Percentiles rank a stretch among this genome's conserved stretches.
Conservation (phyloP, 257 asterid species). For the Jaltomata sinuosa region DNA sequence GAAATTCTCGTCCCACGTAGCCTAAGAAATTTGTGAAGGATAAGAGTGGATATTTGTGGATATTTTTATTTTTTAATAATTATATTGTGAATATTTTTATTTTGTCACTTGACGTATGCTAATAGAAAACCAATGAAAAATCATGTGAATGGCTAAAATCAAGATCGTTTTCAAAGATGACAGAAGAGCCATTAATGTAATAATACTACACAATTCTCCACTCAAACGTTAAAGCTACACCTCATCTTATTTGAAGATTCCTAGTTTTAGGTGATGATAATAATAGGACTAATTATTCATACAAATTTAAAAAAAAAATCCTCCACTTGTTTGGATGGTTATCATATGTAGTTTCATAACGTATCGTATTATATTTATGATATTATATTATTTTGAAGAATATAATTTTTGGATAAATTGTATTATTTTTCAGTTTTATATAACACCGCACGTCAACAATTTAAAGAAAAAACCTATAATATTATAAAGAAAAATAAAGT, state of each 20-base stretch:
- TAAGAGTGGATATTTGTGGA: not conserved
- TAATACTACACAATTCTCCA: not conserved
- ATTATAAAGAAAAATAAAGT: too few species aligned
- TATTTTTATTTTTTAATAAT: not conserved
- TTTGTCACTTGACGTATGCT: not conserved
- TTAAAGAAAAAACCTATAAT: too few species aligned
- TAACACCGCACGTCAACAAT: too few species aligned
- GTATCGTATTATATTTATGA: too few species aligned
- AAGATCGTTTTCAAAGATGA: not conserved
- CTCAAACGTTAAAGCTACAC: not conserved
- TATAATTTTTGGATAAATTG: too few species aligned
- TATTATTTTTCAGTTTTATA: too few species aligned
- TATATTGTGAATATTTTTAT: not conserved
- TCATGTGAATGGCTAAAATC: constrained; percentile 1
- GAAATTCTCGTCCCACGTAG: not conserved
- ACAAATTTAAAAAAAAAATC: too few species aligned
- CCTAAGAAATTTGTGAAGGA: too few species aligned
- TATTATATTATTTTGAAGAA: too few species aligned
- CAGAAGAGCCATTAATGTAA: not conserved
- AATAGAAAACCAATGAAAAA: not conserved
- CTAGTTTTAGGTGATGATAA: not conserved
- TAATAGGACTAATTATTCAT: not conserved
- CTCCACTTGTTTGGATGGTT: too few species aligned
- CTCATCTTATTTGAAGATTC: not conserved
- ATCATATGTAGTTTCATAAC: too few species aligned